Evolutionary conservation across 371 early-diverging fungal genomes (phyloP).

Genomic region (Mucor velutinosus): DNA sequence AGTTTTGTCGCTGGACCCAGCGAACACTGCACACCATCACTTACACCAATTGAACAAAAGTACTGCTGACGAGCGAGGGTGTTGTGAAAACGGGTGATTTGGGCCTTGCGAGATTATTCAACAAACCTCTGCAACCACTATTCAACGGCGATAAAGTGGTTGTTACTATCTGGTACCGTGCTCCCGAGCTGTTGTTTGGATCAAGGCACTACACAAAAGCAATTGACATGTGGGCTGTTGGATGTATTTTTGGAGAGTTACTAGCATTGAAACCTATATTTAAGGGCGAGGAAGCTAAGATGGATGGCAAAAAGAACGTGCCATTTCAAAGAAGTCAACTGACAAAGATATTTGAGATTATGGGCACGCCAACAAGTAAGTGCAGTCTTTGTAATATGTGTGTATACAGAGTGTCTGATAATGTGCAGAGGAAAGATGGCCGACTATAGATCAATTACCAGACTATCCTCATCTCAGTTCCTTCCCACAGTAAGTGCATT

Average conservation of each 20-base stretch:
- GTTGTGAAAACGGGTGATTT: slow-evolving; percentile 91
- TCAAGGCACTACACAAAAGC: slow-evolving; percentile 91
- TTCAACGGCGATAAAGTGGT: slow-evolving; percentile 93
- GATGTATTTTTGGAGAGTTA: slow-evolving; percentile 95
- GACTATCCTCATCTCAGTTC: slow-evolving; percentile 64
- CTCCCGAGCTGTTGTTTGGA: slow-evolving; percentile 95
- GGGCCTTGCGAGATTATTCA: slow-evolving; percentile 88
- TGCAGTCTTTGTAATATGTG: neutral
- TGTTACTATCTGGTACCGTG: slow-evolving; percentile 97
- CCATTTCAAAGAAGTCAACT: slow-evolving; percentile 92
- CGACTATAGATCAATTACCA: slow-evolving; percentile 71
- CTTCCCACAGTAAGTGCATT: slow-evolving; percentile 57
- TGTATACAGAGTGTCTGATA: neutral
- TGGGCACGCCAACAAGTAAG: slow-evolving; percentile 88
- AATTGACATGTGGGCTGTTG: slow-evolving; percentile 95
- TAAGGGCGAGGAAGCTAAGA: slow-evolving; percentile 94
- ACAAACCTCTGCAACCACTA: slow-evolving; percentile 79
- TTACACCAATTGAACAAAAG: slow-evolving; percentile 23
- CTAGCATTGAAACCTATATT: slow-evolving; percentile 88
- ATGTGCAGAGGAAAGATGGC: slow-evolving; percentile 78
- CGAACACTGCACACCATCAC: too few species aligned
- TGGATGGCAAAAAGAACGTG: slow-evolving; percentile 84
- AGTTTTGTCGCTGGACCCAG: neutral
- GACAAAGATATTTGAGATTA: slow-evolving; percentile 86
- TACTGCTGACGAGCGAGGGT: slow-evolving; percentile 83